Percentiles rank a stretch among this genome's conserved stretches.
Evolutionary conservation across 805 yeast genomes (phyloP).

Genomic region (Yueomyces sinensis): DNA sequence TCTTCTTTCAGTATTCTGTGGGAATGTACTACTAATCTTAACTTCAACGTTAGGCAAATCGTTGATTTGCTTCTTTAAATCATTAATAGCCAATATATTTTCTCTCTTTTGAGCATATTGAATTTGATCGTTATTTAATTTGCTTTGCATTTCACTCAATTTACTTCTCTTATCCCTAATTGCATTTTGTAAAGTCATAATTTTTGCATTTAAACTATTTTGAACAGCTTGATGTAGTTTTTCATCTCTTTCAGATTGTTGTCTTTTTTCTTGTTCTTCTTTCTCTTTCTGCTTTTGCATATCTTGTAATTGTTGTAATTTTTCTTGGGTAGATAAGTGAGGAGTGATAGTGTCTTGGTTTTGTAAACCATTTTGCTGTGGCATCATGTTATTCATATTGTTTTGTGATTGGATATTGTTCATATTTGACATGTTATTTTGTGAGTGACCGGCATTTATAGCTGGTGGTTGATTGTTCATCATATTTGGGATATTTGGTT

Average conservation of each 20-base stretch:
- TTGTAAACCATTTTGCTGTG: neutral
- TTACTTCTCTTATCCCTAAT: conserved; percentile 4
- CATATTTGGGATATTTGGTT: too few species aligned
- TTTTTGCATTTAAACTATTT: conserved; percentile 1
- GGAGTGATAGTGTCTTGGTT: conserved; percentile 9
- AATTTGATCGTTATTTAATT: neutral
- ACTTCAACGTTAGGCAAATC: neutral
- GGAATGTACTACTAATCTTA: neutral
- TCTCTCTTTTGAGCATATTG: neutral
- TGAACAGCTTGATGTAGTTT: neutral
- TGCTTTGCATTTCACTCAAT: conserved; percentile 1
- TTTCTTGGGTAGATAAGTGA: too few species aligned
- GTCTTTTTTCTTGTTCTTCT: too few species aligned
- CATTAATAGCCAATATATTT: neutral
- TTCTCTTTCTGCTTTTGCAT: too few species aligned
- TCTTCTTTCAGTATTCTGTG: neutral
- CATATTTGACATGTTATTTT: too few species aligned
- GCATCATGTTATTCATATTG: neutral
- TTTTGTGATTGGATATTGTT: too few species aligned
- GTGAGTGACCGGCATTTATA: too few species aligned
- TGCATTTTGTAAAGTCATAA: conserved; percentile 16
- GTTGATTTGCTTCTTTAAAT: neutral
- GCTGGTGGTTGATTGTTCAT: too few species aligned
- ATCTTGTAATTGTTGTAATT: too few species aligned
- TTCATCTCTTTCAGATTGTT: neutral